Base-by-base conservation (phyloP, 2,329 filamentous ascomycete species). In the Trichoderma sp. region DNA sequence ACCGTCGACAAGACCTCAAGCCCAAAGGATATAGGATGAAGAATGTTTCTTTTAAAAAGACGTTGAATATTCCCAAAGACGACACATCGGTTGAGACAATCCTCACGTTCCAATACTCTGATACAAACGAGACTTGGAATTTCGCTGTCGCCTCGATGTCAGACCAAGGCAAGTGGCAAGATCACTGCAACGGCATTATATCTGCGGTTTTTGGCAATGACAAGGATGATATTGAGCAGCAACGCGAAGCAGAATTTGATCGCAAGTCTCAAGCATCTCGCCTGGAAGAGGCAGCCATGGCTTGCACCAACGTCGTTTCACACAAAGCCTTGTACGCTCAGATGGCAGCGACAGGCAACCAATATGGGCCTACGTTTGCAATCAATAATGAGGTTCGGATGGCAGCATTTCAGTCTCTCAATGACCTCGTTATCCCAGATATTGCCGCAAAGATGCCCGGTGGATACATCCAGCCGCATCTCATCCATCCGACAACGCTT, bases 401-500 rank as follows among this genome's bases (percentile, higher is more conserved):
- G 13, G 13, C 63, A 21, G 26, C 3, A 1, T 59, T 18, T 4
- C 63, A 59, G n/a, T 66, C 63, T 32, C n/a, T 80, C 39, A 79
- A 77, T 56, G 77, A 76, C 1, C 75, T 86, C 3, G 72, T 75
- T 11, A 77, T 86, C 3, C 83, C 84, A 0, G 81, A 87, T 69
- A 88, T 85, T 1, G 81, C 76, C 71, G 77, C 81, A 2, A 80
- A 77, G 49, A 88, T 88, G 86, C 86, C 85, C 0, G 78, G 78
- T 43, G 76, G 80, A 14, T 86, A 83, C 60, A 85, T 87, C 72
- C 87, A 82, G 70, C 78, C 81, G 4, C 84, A 87, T 71, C 64
- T 87, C 4, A 81, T 89, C 16, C 87, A 89, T 71, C 86, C 87
- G 0, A 82, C 84, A 5, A 87, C 86, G 0, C 78, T 89, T 11